Conservation (phyloP, 345 rosid species). For the Noccaea caerulescens region DNA sequence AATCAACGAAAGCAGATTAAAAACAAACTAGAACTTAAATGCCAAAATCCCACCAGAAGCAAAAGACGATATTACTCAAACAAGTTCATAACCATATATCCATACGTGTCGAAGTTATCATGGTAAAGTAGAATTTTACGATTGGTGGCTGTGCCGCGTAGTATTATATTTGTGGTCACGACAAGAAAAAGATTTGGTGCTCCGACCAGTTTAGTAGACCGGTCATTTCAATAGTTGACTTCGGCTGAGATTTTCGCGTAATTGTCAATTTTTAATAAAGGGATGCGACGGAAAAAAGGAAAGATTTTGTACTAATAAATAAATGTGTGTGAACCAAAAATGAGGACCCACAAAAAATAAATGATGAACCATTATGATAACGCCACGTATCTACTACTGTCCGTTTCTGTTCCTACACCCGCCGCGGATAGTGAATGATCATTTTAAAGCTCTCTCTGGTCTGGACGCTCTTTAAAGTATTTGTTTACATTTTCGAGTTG, state of each 20-base stretch:
- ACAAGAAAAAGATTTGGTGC: neutral
- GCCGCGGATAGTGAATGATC: slow-evolving; percentile 28
- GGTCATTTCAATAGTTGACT: slow-evolving; percentile 23
- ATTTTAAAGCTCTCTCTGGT: slow-evolving; percentile 33
- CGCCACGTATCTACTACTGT: slow-evolving; percentile 22
- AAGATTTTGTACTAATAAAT: neutral
- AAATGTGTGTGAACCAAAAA: neutral
- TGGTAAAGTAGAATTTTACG: neutral
- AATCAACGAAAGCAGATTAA: too few relatives aligned
- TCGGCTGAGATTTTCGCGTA: neutral
- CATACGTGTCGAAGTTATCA: slow-evolving; percentile 22
- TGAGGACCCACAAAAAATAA: neutral
- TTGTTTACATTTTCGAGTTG: neutral
- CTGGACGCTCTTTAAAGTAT: slow-evolving; percentile 18
- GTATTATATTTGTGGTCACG: neutral
- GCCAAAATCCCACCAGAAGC: too few relatives aligned
- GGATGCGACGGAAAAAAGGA: neutral
- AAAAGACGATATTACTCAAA: too few relatives aligned
- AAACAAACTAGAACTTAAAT: too few relatives aligned
- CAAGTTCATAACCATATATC: too few relatives aligned
- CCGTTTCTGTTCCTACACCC: slow-evolving; percentile 17
- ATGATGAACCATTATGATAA: slow-evolving; percentile 17
- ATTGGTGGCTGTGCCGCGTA: slow-evolving; percentile 3
- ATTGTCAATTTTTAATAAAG: slow-evolving; percentile 2
- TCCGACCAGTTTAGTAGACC: slow-evolving; percentile 18